A percentile compares a stretch with the other conserved stretches of the same genome.
Conservation (phyloP, 1,284 basidiomycete genomes). For the Veloboletus limbatus region DNA sequence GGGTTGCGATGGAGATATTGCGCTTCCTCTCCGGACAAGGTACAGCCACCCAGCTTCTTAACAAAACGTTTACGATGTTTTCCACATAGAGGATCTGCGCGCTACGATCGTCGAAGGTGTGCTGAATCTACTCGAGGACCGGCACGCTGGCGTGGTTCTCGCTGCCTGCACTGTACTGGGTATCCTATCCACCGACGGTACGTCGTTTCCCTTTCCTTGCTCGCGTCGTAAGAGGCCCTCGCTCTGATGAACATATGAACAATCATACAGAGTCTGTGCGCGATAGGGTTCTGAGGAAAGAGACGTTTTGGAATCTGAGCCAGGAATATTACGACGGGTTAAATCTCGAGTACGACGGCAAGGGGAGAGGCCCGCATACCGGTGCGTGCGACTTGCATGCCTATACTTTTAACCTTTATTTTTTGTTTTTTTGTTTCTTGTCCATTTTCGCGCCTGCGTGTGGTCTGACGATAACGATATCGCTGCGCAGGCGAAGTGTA, state of each 20-base stretch:
- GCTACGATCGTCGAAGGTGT: slow-evolving; percentile 12
- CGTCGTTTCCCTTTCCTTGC: background rate
- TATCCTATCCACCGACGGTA: slow-evolving; percentile 16
- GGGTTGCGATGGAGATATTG: slow-evolving; percentile 14
- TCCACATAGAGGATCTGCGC: slow-evolving; percentile 10
- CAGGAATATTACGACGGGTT: slow-evolving; percentile 21
- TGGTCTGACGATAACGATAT: background rate
- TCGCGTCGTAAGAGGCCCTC: background rate
- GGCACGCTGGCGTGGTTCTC: slow-evolving; percentile 18
- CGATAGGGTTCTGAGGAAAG: slow-evolving; percentile 12
- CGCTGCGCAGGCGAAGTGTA: slow-evolving; percentile 24
- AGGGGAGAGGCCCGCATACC: slow-evolving; percentile 9
- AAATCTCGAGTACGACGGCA: slow-evolving; percentile 14
- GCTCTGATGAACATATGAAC: background rate
- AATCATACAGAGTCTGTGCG: slow-evolving; percentile 16
- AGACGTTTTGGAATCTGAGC: slow-evolving; percentile 18
- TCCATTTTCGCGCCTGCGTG: background rate
- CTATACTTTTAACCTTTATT: no score
- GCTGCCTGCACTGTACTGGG: slow-evolving; percentile 15
- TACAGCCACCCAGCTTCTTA: no score
- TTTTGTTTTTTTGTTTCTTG: no score
- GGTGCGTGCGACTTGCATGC: slow-evolving; percentile 10
- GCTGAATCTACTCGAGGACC: slow-evolving; percentile 18
- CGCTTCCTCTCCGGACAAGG: slow-evolving; percentile 15
- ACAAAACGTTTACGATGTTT: background rate